Evolutionary conservation across 2,329 filamentous ascomycete genomes (phyloP).

Genomic region (Aspergillus fischeri): DNA sequence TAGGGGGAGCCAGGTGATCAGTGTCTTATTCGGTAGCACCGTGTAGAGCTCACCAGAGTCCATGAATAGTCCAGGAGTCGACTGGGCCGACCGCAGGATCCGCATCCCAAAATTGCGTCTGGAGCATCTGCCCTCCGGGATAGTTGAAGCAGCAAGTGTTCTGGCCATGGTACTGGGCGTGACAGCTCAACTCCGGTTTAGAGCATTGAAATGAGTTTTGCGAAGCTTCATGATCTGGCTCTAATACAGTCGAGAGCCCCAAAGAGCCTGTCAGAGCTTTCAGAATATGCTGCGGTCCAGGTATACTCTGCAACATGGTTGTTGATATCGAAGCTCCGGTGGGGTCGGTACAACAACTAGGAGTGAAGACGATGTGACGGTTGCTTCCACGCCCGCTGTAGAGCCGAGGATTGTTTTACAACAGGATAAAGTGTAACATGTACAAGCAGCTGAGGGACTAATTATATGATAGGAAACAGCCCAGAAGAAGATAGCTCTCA

Average conservation of each 20-base stretch:
- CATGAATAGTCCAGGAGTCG: constrained; percentile 72
- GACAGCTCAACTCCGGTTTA: constrained; percentile 54
- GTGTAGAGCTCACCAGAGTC: constrained; percentile 51
- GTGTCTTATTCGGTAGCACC: not conserved
- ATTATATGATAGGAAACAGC: not conserved
- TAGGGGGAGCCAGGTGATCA: constrained; percentile 18
- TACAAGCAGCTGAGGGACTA: not conserved
- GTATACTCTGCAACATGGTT: constrained; percentile 20
- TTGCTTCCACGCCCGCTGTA: not conserved
- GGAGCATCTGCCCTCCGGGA: constrained; percentile 66
- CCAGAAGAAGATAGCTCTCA: not conserved
- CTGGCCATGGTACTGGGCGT: constrained; percentile 56
- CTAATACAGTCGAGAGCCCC: constrained; percentile 22
- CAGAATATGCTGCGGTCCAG: constrained; percentile 34
- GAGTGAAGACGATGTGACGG: not conserved
- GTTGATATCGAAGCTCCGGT: constrained; percentile 6
- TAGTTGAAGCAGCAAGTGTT: constrained; percentile 72
- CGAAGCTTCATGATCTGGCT: constrained; percentile 5
- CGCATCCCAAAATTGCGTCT: constrained; percentile 76
- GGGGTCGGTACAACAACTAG: constrained; percentile 6
- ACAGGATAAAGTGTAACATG: not conserved
- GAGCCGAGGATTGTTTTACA: not conserved
- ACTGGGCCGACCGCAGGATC: constrained; percentile 60
- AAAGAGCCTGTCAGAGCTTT: constrained; percentile 29
- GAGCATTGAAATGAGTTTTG: constrained; percentile 25